A percentile compares a stretch with the other conserved stretches of the same genome.
phyloP scores from a whole-genome alignment of 331 rosid genomes.

The Pyracantha coccinea region DNA sequence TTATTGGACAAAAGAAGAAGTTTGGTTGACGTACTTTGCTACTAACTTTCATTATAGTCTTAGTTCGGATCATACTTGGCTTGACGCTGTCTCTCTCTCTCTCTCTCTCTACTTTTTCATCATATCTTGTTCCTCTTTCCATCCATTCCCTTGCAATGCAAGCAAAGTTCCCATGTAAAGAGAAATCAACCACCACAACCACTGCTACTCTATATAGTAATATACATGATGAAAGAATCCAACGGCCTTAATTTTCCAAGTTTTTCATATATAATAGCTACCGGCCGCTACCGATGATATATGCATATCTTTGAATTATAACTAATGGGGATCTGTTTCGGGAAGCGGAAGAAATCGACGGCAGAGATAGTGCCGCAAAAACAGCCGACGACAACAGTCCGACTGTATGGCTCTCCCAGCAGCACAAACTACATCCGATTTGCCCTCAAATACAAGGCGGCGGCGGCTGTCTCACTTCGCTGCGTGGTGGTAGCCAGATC shows the following conservation, averaged over 20 bases:
- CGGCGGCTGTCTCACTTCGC: slow-evolving; percentile 30
- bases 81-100: neutral
- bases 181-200: neutral
- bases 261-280: neutral
- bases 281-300: neutral
- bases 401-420: slow-evolving; percentile 57
- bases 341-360: slow-evolving; percentile 37
- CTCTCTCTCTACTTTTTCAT: neutral
- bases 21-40: too few species aligned
- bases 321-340: slow-evolving; percentile 61
- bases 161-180: neutral
- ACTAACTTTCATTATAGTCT: too few species aligned
- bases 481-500: slow-evolving; percentile 10
- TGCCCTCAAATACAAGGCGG: slow-evolving; percentile 51
- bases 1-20: too few species aligned
- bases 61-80: too few species aligned
- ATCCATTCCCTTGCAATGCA: neutral
- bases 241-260: too few species aligned
- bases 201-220: neutral
- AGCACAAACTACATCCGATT: slow-evolving; percentile 66
- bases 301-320: neutral
- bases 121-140: neutral
- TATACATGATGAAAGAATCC: too few species aligned
- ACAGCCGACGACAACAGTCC: slow-evolving; percentile 37
- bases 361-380: slow-evolving; percentile 66